Percentiles rank a stretch among this genome's conserved stretches.
Evolutionary conservation across 2,329 filamentous ascomycete species (phyloP).

Genomic region (Didymella pomorum): DNA sequence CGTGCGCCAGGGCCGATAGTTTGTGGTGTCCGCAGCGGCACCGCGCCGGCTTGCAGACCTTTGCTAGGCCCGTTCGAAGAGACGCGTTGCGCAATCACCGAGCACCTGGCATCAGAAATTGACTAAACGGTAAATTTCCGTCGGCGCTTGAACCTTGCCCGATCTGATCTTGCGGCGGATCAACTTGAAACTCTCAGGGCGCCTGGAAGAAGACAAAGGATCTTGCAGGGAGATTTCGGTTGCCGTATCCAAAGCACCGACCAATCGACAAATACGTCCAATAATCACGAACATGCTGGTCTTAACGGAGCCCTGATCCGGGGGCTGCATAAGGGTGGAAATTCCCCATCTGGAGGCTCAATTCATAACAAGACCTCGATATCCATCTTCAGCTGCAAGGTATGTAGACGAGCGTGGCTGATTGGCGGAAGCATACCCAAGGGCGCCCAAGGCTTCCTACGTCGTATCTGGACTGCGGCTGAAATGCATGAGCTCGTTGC

Average conservation of each 20-base stretch:
- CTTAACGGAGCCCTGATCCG: slow-evolving; percentile 1
- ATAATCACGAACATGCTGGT: slow-evolving; percentile 17
- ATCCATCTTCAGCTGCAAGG: slow-evolving; percentile 4
- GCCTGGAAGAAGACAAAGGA: slow-evolving; percentile 43
- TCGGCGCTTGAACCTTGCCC: slow-evolving; percentile 42
- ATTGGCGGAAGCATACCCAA: slow-evolving; percentile 14
- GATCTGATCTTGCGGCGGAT: slow-evolving; percentile 39
- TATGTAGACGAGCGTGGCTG: neutral
- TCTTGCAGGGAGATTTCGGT: slow-evolving; percentile 42
- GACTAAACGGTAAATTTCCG: slow-evolving; percentile 25
- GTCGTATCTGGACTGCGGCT: slow-evolving; percentile 18
- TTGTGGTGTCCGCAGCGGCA: slow-evolving; percentile 25
- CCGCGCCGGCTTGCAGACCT: slow-evolving; percentile 27
- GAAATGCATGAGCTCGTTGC: slow-evolving; percentile 15
- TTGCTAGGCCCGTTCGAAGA: slow-evolving; percentile 23
- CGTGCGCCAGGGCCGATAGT: slow-evolving; percentile 28
- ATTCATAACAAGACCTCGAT: slow-evolving; percentile 1
- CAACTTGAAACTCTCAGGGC: slow-evolving; percentile 44
- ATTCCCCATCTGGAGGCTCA: slow-evolving; percentile 2
- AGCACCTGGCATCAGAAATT: slow-evolving; percentile 43
- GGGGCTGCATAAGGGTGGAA: neutral
- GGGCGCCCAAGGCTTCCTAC: neutral
- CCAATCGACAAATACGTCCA: slow-evolving; percentile 31
- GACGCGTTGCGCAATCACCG: slow-evolving; percentile 52
- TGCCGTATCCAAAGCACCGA: slow-evolving; percentile 28